Conservation (phyloP, 2,329 filamentous ascomycete genomes). For the Stagonosporopsis chrysanthemi region DNA sequence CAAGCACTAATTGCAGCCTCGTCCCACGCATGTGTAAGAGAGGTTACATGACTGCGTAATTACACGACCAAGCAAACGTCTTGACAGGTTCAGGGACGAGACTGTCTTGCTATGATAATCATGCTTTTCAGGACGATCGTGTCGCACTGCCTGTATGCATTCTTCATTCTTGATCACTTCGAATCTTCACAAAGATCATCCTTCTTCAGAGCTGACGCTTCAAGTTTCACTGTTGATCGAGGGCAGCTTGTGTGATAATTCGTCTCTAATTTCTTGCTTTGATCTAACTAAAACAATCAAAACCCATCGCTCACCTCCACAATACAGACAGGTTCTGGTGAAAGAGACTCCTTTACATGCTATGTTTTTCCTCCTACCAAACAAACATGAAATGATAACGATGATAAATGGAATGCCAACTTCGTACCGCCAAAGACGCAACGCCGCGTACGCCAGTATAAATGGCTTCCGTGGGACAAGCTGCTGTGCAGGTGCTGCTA, state of each 20-base stretch:
- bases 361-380: slow-evolving; percentile 36
- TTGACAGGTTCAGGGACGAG: neutral
- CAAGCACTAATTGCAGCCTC: slow-evolving; percentile 4
- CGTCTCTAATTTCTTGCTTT: slow-evolving; percentile 34
- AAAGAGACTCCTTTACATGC: slow-evolving; percentile 40
- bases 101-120: neutral
- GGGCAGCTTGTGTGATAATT: slow-evolving; percentile 1
- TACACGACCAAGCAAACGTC: neutral
- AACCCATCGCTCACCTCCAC: slow-evolving; percentile 23
- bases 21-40: neutral
- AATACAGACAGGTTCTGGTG: slow-evolving; percentile 23
- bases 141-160: too few species aligned
- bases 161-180: too few species aligned
- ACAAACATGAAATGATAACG: slow-evolving; percentile 29
- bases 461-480: slow-evolving; percentile 30
- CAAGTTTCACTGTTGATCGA: neutral
- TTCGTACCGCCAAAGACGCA: slow-evolving; percentile 29
- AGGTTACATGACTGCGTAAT: neutral
- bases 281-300: slow-evolving; percentile 30
- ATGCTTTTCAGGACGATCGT: neutral
- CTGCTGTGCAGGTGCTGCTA: slow-evolving; percentile 30
- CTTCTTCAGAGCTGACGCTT: neutral
- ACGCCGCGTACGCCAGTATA: slow-evolving; percentile 40
- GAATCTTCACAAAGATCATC: neutral
- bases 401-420: slow-evolving; percentile 36